A percentile compares a stretch with the other conserved stretches of the same genome.
Conservation (phyloP, 257 asterid species). For the Solanum bukasovii region DNA sequence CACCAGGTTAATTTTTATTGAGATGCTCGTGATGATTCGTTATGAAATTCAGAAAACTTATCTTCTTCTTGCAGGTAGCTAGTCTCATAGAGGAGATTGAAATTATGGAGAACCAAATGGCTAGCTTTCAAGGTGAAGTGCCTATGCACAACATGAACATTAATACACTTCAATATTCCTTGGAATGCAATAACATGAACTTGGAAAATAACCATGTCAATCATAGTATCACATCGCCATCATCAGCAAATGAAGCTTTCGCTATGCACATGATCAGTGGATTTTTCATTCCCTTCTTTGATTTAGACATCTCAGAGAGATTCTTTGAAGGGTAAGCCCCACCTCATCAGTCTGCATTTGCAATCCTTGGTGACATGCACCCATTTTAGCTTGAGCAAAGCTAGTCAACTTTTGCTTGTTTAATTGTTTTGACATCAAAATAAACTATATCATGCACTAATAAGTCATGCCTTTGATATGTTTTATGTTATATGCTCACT, state of each 20-base stretch:
- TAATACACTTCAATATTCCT: not conserved
- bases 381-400: not conserved
- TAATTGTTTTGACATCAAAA: not conserved
- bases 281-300: not conserved
- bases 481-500: not conserved
- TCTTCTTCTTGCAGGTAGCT: conserved; percentile 39
- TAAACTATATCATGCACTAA: not conserved
- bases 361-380: not conserved
- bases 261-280: not conserved
- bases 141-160: not conserved
- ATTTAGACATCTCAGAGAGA: not conserved
- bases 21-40: not conserved
- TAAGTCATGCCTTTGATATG: not conserved
- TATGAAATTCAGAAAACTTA: not conserved
- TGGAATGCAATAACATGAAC: not conserved
- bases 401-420: not conserved
- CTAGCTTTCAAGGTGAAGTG: conserved; percentile 6
- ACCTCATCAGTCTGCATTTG: not conserved
- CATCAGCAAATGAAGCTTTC: not conserved
- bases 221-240: not conserved
- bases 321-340: not conserved
- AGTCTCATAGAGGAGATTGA: conserved; percentile 58
- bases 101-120: conserved; percentile 36
- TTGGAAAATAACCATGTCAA: not conserved
- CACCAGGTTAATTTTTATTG: conserved; percentile 36